phyloP scores from a whole-genome alignment of 2,329 filamentous ascomycete species.

The Hypoxylon sp. region DNA sequence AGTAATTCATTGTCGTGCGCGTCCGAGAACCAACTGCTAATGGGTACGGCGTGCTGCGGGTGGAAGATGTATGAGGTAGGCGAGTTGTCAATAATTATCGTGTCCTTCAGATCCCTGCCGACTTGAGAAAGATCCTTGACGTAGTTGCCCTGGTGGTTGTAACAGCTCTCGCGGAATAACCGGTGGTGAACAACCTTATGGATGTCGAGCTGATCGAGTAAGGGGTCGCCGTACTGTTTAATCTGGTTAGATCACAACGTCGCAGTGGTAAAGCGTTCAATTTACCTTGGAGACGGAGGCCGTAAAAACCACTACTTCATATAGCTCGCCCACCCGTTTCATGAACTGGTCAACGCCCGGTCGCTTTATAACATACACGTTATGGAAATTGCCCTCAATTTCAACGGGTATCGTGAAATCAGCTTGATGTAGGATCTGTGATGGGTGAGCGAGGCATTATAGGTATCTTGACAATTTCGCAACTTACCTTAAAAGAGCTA shows the following conservation, averaged over 20 bases:
- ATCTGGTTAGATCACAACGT: constrained; percentile 39
- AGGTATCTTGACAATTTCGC: background rate
- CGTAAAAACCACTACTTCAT: constrained; percentile 98
- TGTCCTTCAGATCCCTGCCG: constrained; percentile 93
- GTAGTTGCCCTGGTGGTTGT: constrained; percentile 99
- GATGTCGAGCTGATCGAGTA: constrained; percentile 96
- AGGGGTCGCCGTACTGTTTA: constrained; percentile 88
- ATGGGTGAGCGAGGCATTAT: constrained; percentile 17
- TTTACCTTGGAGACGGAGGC: constrained; percentile 95
- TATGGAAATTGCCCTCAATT: constrained; percentile 98
- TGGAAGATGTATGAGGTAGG: constrained; percentile 99
- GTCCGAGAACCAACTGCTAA: constrained; percentile 99
- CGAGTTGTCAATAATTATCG: constrained; percentile 99
- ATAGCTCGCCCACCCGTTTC: constrained; percentile 97
- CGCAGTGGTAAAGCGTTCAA: constrained; percentile 24
- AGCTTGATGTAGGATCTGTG: constrained; percentile 94
- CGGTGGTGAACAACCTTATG: constrained; percentile 96
- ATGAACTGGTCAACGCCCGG: constrained; percentile 99
- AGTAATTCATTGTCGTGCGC: constrained; percentile 98
- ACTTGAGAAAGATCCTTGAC: constrained; percentile 99
- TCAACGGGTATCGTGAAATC: constrained; percentile 99
- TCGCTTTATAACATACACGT: constrained; percentile 99
- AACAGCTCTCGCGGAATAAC: constrained; percentile 97
- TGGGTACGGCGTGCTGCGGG: constrained; percentile 97
- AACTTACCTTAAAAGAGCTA: constrained; percentile 95